Base-by-base conservation (phyloP, 306 rosid species). In the Lotus japonicus region DNA sequence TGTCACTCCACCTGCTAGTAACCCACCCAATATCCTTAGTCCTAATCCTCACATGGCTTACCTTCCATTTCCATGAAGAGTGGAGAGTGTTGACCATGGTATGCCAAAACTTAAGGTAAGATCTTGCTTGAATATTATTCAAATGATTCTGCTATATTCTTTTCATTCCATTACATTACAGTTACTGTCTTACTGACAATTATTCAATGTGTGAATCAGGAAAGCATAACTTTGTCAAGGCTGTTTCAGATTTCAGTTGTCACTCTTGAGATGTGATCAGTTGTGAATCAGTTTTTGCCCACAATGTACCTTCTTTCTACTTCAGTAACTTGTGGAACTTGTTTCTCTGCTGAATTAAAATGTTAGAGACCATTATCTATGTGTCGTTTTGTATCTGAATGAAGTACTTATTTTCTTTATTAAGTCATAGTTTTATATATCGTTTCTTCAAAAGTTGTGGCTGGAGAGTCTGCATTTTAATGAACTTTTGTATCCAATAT, bases 91-190 rank as follows among this genome's bases (percentile, higher is more conserved):
- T 84, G 85, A 79, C 71, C 60, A n/a, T 39, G 78, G 77, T 71
- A 35, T 39, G 82, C 84, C 76, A 51, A 33, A 67, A 54, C 49
- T 55, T 61, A 74, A 84, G 95, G 95, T 88, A 79, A 62, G 18
- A 5, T 50, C 45, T 13, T 10, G 41, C 50, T 33, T 50, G n/a
- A 14, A 33, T 17, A 16, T 28, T 48, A 7, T 58, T 74, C 48
- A n/a, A 28, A 18, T 9, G 12, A 28, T 74, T 45, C 17, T 50
- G 6, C 6, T 33, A 48, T 54, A 11, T 10, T 21, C 4, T 54
- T 67, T 58, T 11, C 66, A 14, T 39, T 50, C 11, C 38, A 64
- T 61, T 38, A 12, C 23, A 53, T 55, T 53, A 21, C 26, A 21
- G 26, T 21, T 21, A 23, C 7, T 23, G 8, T 63, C n/a, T n/a